A percentile compares a stretch with the other conserved stretches of the same genome.
Conservation (phyloP, 2,329 filamentous ascomycete species). For the Colletotrichum incanum region DNA sequence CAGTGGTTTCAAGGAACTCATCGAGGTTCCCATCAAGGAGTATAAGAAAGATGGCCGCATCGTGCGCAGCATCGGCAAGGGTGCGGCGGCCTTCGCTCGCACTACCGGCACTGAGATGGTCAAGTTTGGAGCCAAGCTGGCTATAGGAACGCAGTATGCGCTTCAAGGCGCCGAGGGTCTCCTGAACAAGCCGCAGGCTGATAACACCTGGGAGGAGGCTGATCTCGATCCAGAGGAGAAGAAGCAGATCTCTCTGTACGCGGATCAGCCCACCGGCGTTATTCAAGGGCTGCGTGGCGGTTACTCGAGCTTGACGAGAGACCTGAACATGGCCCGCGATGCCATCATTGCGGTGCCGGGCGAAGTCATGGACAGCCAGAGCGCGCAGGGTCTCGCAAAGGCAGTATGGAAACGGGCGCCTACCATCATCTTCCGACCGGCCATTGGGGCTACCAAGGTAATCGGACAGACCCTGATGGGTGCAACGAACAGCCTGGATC, state of each 20-base stretch:
- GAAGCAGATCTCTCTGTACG: slow-evolving; percentile 90
- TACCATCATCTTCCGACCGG: slow-evolving; percentile 92
- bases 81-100: slow-evolving; percentile 89
- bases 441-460: slow-evolving; percentile 90
- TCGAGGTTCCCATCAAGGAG: slow-evolving; percentile 91
- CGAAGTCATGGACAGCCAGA: slow-evolving; percentile 89
- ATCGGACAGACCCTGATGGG: slow-evolving; percentile 92
- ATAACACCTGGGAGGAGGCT: slow-evolving; percentile 70
- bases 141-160: slow-evolving; percentile 94
- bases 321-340: slow-evolving; percentile 88
- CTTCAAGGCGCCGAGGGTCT: slow-evolving; percentile 91
- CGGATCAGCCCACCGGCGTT: slow-evolving; percentile 92
- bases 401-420: slow-evolving; percentile 87
- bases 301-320: slow-evolving; percentile 85
- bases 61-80: slow-evolving; percentile 92
- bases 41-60: slow-evolving; percentile 96
- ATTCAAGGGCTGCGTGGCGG: slow-evolving; percentile 88
- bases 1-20: slow-evolving; percentile 86
- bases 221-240: slow-evolving; percentile 77
- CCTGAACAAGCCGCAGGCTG: slow-evolving; percentile 64
- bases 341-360: slow-evolving; percentile 95
- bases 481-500: slow-evolving; percentile 92
- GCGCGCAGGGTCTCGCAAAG: slow-evolving; percentile 83
- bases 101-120: slow-evolving; percentile 96
- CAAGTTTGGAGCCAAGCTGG: slow-evolving; percentile 92